A percentile compares a stretch with the other conserved stretches of the same genome.
Evolutionary conservation across 106 monocot genomes (phyloP).

Genomic region (Apostasia shenzhenica): DNA sequence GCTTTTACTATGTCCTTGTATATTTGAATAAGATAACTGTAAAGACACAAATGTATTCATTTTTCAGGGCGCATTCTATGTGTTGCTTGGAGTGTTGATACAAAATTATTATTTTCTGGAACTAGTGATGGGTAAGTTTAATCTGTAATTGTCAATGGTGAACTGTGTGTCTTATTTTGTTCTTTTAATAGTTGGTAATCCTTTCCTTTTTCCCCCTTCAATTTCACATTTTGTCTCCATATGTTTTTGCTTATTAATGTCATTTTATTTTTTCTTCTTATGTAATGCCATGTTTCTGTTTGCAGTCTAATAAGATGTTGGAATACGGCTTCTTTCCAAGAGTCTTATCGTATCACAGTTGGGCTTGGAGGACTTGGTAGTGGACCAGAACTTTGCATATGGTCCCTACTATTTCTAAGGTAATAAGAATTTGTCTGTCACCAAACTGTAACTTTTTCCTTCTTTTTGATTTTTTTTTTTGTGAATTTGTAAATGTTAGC

Average conservation of each 20-base stretch:
- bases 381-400: slow-evolving; percentile 71
- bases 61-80: slow-evolving; percentile 72
- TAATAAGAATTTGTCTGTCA: slow-evolving; percentile 7
- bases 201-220: not conserved
- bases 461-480: slow-evolving; percentile 5
- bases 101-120: slow-evolving; percentile 73
- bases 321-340: slow-evolving; percentile 51
- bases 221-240: not conserved
- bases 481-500: not conserved
- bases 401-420: slow-evolving; percentile 87
- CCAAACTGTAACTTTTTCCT: no score
- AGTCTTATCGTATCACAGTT: slow-evolving; percentile 79
- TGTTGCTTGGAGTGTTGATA: slow-evolving; percentile 87
- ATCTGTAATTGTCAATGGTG: not conserved
- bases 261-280: not conserved
- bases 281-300: not conserved
- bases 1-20: not conserved
- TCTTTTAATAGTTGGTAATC: not conserved
- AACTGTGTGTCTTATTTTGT: not conserved
- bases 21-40: no score
- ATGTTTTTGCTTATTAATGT: not conserved
- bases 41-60: no score
- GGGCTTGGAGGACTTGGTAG: slow-evolving; percentile 70
- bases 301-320: slow-evolving; percentile 90
- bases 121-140: slow-evolving; percentile 89